These are phyloP conservation scores for Fallopia convolvulus DNA, from an alignment of 148 eudicot genomes.

Conservation along the genomic window DNA sequence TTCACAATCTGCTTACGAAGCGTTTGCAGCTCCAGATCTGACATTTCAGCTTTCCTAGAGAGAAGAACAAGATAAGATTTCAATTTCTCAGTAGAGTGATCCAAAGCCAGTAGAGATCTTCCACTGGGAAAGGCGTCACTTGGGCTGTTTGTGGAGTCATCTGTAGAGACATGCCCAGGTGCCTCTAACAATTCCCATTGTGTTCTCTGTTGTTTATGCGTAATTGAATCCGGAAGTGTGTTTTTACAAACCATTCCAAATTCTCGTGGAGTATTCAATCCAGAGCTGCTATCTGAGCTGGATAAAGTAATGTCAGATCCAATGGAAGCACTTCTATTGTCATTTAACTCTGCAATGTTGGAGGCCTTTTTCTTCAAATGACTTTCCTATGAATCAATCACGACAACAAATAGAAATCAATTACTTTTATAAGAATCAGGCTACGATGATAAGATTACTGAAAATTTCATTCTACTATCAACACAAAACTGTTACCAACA, in stretches of 20 bases:
- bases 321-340: slow-evolving; percentile 45
- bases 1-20: slow-evolving; percentile 85
- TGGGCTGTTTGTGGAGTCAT: slow-evolving; percentile 52
- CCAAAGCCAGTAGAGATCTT: slow-evolving; percentile 42
- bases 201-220: slow-evolving; percentile 27
- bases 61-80: slow-evolving; percentile 52
- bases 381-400: slow-evolving; percentile 36
- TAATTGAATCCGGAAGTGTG: slow-evolving; percentile 18
- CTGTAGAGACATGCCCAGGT: slow-evolving; percentile 44
- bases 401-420: slow-evolving; percentile 2
- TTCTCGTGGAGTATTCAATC: slow-evolving; percentile 56
- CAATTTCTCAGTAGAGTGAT: slow-evolving; percentile 51
- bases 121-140: slow-evolving; percentile 33
- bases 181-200: slow-evolving; percentile 53
- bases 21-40: slow-evolving; percentile 77
- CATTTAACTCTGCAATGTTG: slow-evolving; percentile 30
- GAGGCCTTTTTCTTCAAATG: slow-evolving; percentile 37
- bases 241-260: slow-evolving; percentile 24
- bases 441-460: not conserved
- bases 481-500: not conserved
- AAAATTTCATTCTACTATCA: not conserved
- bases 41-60: slow-evolving; percentile 68
- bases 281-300: slow-evolving; percentile 68
- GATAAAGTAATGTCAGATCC: slow-evolving; percentile 84
- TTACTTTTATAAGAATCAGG: not conserved